Evolutionary conservation across 805 yeast species (phyloP).

Genomic region (Candida dajiaensis): DNA sequence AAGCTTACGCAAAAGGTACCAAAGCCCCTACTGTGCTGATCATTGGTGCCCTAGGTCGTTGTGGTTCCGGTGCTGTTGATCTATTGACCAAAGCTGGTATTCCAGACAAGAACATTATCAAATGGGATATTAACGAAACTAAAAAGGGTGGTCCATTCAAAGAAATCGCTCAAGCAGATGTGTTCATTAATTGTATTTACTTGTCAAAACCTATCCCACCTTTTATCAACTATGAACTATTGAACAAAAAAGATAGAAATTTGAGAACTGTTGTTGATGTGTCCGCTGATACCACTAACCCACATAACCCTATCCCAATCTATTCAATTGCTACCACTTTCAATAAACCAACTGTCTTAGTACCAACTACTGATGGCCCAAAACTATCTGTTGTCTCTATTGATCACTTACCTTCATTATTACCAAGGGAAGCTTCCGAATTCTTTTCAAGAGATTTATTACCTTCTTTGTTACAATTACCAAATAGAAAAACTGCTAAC

Average conservation of each 20-base stretch:
- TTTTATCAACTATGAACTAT: slow-evolving; percentile 63
- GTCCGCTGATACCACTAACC: slow-evolving; percentile 97
- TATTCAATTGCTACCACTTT: slow-evolving; percentile 87
- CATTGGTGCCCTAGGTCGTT: slow-evolving; percentile 97
- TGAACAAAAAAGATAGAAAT: slow-evolving; percentile 64
- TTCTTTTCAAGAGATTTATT: slow-evolving; percentile 79
- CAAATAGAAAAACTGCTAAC: slow-evolving; percentile 73
- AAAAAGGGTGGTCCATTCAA: slow-evolving; percentile 95
- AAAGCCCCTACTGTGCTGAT: slow-evolving; percentile 74
- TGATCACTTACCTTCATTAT: slow-evolving; percentile 91
- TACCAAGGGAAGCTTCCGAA: slow-evolving; percentile 98
- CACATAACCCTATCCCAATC: slow-evolving; percentile 96
- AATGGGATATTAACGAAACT: slow-evolving; percentile 98
- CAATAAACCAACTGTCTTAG: slow-evolving; percentile 83
- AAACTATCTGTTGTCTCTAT: slow-evolving; percentile 88
- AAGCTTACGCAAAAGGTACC: slow-evolving; percentile 57
- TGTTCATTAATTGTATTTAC: slow-evolving; percentile 95
- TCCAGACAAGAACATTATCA: slow-evolving; percentile 74
- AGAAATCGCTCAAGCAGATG: slow-evolving; percentile 82
- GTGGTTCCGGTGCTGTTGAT: slow-evolving; percentile 96
- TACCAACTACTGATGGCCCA: slow-evolving; percentile 74
- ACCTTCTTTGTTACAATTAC: slow-evolving; percentile 83
- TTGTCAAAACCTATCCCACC: slow-evolving; percentile 92
- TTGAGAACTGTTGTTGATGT: slow-evolving; percentile 94
- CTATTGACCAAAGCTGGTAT: slow-evolving; percentile 77